Evolutionary conservation across 2,329 filamentous ascomycete genomes (phyloP).

Genomic region (Cadophora sp.): DNA sequence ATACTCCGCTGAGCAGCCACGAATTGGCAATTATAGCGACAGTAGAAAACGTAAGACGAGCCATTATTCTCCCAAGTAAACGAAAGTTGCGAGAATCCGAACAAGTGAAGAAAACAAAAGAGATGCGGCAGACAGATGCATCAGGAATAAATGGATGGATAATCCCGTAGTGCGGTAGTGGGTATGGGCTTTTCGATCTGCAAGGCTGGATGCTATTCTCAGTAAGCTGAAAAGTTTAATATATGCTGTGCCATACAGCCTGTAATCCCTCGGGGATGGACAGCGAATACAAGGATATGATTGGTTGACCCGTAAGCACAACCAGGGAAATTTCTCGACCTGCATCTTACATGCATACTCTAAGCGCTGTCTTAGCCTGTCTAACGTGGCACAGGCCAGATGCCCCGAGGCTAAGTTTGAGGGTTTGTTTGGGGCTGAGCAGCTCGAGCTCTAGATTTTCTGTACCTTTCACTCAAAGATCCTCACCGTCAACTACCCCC

Average conservation of each 20-base stretch:
- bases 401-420: neutral
- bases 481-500: neutral
- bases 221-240: neutral
- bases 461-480: neutral
- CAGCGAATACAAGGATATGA: neutral
- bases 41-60: neutral
- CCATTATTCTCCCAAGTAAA: neutral
- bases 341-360: neutral
- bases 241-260: neutral
- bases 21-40: neutral
- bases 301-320: neutral
- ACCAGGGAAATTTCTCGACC: conserved; percentile 1
- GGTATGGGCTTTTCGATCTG: neutral
- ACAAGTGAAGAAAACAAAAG: neutral
- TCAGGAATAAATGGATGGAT: neutral
- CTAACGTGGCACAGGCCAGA: conserved; percentile 1
- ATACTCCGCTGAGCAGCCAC: neutral
- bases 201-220: conserved; percentile 1
- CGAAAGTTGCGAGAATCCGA: neutral
- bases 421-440: too few relatives aligned
- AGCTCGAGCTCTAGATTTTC: conserved; percentile 10
- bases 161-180: neutral
- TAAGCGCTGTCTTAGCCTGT: conserved; percentile 12
- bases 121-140: neutral
- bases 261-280: conserved; percentile 3